Conservation (phyloP, 2,329 filamentous ascomycete species). For the Aspergillus cejpii region DNA sequence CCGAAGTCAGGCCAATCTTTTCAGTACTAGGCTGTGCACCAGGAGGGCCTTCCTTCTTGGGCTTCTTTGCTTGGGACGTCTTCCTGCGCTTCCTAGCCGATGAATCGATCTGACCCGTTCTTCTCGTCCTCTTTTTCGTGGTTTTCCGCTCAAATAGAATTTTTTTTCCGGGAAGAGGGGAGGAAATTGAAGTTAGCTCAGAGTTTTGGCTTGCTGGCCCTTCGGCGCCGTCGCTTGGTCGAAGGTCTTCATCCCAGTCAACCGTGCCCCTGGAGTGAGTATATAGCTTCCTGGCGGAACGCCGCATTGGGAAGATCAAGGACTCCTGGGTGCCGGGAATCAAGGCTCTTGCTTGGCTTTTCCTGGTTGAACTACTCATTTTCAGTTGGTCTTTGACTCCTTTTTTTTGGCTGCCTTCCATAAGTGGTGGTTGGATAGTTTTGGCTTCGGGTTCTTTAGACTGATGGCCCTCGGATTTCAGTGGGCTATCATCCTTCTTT, state of each 20-base stretch:
- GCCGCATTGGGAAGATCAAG: slow-evolving; percentile 12
- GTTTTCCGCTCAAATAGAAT: neutral
- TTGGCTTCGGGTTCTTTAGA: neutral
- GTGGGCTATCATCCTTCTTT: neutral
- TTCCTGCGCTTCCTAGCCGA: neutral
- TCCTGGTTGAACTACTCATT: too few relatives aligned
- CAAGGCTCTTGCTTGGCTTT: slow-evolving; percentile 1
- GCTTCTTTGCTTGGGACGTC: neutral
- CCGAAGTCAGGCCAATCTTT: neutral
- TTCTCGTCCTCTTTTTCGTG: slow-evolving; percentile 1
- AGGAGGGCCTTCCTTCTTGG: neutral
- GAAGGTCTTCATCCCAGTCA: slow-evolving; percentile 30
- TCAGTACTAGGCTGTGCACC: neutral
- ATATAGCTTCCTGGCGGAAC: slow-evolving; percentile 15
- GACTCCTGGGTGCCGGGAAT: slow-evolving; percentile 15
- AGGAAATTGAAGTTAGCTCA: slow-evolving; percentile 14
- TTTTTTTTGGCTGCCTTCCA: neutral
- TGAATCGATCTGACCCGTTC: slow-evolving; percentile 6
- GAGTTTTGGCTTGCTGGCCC: neutral
- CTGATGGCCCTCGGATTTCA: neutral
- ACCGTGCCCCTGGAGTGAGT: slow-evolving; percentile 15
- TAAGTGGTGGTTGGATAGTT: neutral
- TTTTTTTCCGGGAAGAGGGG: slow-evolving; percentile 7
- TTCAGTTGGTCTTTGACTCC: neutral
- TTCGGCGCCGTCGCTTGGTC: slow-evolving; percentile 20